These are phyloP conservation scores for Sclerotinia trifoliorum DNA, from an alignment of 2,329 filamentous ascomycete genomes.

Conservation along the genomic window DNA sequence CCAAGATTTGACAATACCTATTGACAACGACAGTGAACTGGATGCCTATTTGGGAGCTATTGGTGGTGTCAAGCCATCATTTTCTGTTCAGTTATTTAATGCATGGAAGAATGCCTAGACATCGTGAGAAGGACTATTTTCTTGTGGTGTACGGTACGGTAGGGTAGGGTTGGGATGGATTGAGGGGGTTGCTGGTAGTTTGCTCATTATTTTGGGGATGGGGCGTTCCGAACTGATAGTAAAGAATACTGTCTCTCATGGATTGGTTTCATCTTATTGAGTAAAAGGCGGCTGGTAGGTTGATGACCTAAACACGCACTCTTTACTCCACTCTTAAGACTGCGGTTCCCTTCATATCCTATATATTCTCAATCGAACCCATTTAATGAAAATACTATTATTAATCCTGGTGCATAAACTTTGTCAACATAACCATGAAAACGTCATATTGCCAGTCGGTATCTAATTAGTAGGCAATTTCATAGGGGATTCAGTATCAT, in stretches of 20 bases:
- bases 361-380: neutral
- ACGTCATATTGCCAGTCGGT: neutral
- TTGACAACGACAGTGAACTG: conserved; percentile 71
- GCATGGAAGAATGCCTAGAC: conserved; percentile 37
- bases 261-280: neutral
- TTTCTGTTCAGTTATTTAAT: conserved; percentile 37
- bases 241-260: neutral
- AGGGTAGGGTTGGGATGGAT: neutral
- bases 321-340: neutral
- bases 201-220: neutral
- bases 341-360: neutral
- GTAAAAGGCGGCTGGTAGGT: too few species aligned
- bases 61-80: conserved; percentile 38
- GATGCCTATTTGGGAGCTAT: conserved; percentile 66
- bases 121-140: neutral
- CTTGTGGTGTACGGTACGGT: neutral
- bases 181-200: neutral
- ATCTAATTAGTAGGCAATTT: neutral
- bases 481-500: neutral
- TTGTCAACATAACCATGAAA: neutral
- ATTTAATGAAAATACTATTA: neutral
- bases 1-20: conserved; percentile 60
- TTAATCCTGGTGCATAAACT: neutral
- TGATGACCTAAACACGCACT: neutral
- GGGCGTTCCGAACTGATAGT: neutral